These are phyloP conservation scores for Chenopodium berlandieri DNA, from an alignment of 148 eudicot species.

Conservation along the genomic window DNA sequence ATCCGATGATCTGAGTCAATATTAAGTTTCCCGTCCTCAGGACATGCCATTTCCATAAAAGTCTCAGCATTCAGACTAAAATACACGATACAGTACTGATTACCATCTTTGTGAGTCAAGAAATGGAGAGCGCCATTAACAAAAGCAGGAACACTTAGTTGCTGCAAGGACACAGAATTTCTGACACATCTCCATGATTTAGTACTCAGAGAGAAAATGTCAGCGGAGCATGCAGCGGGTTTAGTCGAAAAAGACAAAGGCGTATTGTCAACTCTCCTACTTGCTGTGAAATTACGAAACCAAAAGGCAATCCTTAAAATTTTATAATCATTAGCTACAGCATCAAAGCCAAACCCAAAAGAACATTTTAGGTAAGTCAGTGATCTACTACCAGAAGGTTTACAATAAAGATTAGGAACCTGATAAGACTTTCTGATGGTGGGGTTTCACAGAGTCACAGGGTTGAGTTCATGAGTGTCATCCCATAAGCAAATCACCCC, in stretches of 20 bases:
- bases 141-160: neutral
- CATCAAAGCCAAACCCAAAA: conserved; percentile 1
- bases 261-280: neutral
- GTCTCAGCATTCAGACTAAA: neutral
- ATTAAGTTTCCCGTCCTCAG: neutral
- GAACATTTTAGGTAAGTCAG: neutral
- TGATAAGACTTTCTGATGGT: neutral
- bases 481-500: conserved; percentile 1
- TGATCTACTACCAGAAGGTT: no score
- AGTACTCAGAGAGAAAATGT: neutral
- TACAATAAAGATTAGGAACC: neutral
- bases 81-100: neutral
- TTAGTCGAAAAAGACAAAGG: neutral
- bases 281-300: neutral
- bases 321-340: neutral
- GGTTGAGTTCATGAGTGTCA: neutral
- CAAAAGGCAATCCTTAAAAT: neutral
- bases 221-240: neutral
- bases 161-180: neutral
- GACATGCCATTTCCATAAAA: neutral
- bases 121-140: neutral
- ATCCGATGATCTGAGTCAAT: neutral
- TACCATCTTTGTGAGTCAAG: neutral
- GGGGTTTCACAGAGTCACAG: neutral
- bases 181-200: neutral